A percentile compares a stretch with the other conserved stretches of the same genome.
Conservation (phyloP, 768 basidiomycete species). For the Boletus bicolor region DNA sequence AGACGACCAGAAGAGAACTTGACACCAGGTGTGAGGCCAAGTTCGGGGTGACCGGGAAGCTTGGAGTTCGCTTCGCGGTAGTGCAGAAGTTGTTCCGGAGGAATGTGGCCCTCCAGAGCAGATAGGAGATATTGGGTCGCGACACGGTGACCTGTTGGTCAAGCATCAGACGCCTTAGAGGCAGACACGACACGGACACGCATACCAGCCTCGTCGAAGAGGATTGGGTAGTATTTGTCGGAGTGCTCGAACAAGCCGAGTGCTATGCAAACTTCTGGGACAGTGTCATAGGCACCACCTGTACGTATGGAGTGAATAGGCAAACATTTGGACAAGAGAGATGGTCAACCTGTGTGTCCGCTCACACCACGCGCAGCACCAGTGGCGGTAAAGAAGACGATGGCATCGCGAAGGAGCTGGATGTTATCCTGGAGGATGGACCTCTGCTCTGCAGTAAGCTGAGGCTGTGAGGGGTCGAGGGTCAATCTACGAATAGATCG, state of each 20-base stretch:
- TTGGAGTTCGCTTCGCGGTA: constrained; percentile 86
- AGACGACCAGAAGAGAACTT: constrained; percentile 93
- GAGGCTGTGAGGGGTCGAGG: constrained; percentile 67
- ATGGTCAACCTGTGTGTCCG: constrained; percentile 67
- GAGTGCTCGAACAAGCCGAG: constrained; percentile 65
- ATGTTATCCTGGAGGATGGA: constrained; percentile 63
- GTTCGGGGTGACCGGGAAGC: constrained; percentile 86
- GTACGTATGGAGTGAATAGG: constrained; percentile 15
- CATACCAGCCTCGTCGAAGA: constrained; percentile 82
- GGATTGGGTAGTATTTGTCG: constrained; percentile 61
- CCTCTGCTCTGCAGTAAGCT: constrained; percentile 62
- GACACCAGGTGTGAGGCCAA: constrained; percentile 87
- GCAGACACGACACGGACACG: neutral
- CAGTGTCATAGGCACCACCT: constrained; percentile 71
- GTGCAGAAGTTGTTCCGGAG: constrained; percentile 73
- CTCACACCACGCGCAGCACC: constrained; percentile 84
- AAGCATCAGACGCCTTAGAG: neutral
- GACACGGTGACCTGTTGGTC: constrained; percentile 71
- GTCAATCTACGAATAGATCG: constrained; percentile 46
- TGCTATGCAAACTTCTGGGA: constrained; percentile 81
- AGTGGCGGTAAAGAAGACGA: constrained; percentile 82
- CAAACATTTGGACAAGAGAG: neutral
- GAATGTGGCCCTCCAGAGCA: constrained; percentile 68
- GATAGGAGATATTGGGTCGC: constrained; percentile 86
- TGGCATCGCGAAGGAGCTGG: constrained; percentile 77